phyloP scores from a whole-genome alignment of 805 yeast species.

The Debaryomyces prosopidis region DNA sequence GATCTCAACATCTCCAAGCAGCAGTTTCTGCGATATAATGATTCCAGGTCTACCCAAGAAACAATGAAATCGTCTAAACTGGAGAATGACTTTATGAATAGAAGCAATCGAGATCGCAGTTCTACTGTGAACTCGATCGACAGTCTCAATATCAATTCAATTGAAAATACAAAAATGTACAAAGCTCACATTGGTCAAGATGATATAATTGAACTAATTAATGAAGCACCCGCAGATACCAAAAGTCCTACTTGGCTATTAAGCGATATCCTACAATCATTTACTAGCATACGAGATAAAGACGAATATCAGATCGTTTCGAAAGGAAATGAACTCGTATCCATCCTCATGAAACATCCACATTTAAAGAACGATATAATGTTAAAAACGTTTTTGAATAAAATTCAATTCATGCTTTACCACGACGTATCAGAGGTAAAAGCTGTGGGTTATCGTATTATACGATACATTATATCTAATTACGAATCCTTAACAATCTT shows the following conservation, averaged over 20 bases:
- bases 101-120: slow-evolving; percentile 2
- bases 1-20: not conserved
- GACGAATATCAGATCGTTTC: slow-evolving; percentile 52
- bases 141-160: slow-evolving; percentile 7
- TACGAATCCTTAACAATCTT: slow-evolving; percentile 55
- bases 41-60: not conserved
- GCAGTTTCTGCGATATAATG: not conserved
- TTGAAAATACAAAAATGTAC: slow-evolving; percentile 1
- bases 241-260: slow-evolving; percentile 55
- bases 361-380: slow-evolving; percentile 64
- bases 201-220: not conserved
- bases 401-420: slow-evolving; percentile 61
- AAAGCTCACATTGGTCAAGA: not conserved
- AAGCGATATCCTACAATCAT: slow-evolving; percentile 58
- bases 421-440: slow-evolving; percentile 60
- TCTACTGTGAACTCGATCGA: slow-evolving; percentile 11
- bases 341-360: slow-evolving; percentile 56
- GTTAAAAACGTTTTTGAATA: slow-evolving; percentile 53
- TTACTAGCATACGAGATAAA: slow-evolving; percentile 51
- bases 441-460: slow-evolving; percentile 74
- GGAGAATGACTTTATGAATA: not conserved
- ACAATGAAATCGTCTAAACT: not conserved
- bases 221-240: slow-evolving; percentile 1
- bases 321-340: slow-evolving; percentile 66
- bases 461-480: slow-evolving; percentile 62